A percentile compares a stretch with the other conserved stretches of the same genome.
phyloP scores from a whole-genome alignment of 2,329 filamentous ascomycete genomes.

The Hymenoscyphus linearis region DNA sequence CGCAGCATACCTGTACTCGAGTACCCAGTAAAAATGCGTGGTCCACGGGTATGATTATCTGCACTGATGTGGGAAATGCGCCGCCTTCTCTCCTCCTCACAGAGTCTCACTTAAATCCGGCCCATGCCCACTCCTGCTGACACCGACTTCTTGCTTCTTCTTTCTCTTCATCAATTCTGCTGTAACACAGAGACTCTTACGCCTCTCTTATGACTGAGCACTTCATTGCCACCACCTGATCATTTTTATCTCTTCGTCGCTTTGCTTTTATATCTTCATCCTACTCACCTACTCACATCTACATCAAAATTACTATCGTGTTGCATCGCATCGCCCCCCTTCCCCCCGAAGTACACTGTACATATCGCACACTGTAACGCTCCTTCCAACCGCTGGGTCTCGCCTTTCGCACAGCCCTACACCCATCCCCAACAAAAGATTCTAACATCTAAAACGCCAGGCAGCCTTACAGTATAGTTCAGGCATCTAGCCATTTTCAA shows the following conservation, averaged over 20 bases:
- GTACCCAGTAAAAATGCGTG: not conserved
- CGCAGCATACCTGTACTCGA: not conserved
- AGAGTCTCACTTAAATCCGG: constrained; percentile 20
- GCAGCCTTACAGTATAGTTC: constrained; percentile 8
- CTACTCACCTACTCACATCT: not conserved
- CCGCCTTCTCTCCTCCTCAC: not conserved
- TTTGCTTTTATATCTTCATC: not conserved
- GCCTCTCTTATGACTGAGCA: not conserved
- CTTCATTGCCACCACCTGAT: not conserved
- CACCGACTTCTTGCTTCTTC: constrained; percentile 13
- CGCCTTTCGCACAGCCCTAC: constrained; percentile 9
- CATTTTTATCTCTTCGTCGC: not conserved
- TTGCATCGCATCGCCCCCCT: not conserved
- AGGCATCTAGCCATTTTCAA: constrained; percentile 9
- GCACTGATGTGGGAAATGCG: not conserved
- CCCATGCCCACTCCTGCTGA: constrained; percentile 29
- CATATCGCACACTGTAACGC: not conserved
- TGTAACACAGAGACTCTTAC: constrained; percentile 3
- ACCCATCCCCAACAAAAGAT: not conserved
- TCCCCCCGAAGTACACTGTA: not conserved
- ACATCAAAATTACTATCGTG: not conserved
- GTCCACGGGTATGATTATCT: not conserved
- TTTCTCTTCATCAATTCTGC: constrained; percentile 5
- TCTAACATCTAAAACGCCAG: not conserved
- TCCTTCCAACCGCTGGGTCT: constrained; percentile 7